Evolutionary conservation across 805 yeast species (phyloP).

Genomic region (Starmerella apicola): DNA sequence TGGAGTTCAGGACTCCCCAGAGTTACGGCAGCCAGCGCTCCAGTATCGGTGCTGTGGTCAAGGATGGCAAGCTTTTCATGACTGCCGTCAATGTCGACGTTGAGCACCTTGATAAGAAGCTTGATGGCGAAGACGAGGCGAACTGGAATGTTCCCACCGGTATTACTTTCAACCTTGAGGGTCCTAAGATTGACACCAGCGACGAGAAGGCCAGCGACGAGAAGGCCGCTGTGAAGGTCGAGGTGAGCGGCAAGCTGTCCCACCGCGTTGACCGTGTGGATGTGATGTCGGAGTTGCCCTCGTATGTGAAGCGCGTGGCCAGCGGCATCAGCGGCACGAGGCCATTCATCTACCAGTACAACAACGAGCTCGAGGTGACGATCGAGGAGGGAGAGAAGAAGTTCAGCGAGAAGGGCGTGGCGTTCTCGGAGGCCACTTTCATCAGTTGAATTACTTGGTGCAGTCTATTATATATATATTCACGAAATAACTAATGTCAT

Average conservation of each 20-base stretch:
- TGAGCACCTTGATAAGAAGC: slow-evolving; percentile 39
- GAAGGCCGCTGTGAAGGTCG: slow-evolving; percentile 33
- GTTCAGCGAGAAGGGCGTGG: slow-evolving; percentile 46
- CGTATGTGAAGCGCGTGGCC: slow-evolving; percentile 82
- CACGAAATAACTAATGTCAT: no score
- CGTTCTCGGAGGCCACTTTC: slow-evolving; percentile 72
- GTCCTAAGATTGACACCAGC: slow-evolving; percentile 36
- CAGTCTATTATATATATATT: neutral
- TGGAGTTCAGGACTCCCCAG: slow-evolving; percentile 92
- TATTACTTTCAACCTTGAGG: slow-evolving; percentile 47
- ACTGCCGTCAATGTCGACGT: slow-evolving; percentile 50
- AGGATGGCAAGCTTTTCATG: slow-evolving; percentile 48
- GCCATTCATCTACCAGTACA: slow-evolving; percentile 92
- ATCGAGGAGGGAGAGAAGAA: slow-evolving; percentile 31
- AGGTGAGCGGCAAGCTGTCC: slow-evolving; percentile 46
- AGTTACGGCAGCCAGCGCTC: slow-evolving; percentile 78
- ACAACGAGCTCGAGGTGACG: slow-evolving; percentile 46
- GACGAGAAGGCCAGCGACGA: slow-evolving; percentile 31
- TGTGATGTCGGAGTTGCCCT: slow-evolving; percentile 94
- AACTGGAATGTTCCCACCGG: slow-evolving; percentile 84
- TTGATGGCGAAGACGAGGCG: slow-evolving; percentile 42
- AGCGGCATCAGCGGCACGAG: slow-evolving; percentile 91
- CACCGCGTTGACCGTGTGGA: slow-evolving; percentile 79
- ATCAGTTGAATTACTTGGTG: slow-evolving; percentile 33
- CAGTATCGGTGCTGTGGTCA: slow-evolving; percentile 61